These are phyloP conservation scores for Podaxis rugospora DNA, from an alignment of 768 basidiomycete species.

Conservation along the genomic window DNA sequence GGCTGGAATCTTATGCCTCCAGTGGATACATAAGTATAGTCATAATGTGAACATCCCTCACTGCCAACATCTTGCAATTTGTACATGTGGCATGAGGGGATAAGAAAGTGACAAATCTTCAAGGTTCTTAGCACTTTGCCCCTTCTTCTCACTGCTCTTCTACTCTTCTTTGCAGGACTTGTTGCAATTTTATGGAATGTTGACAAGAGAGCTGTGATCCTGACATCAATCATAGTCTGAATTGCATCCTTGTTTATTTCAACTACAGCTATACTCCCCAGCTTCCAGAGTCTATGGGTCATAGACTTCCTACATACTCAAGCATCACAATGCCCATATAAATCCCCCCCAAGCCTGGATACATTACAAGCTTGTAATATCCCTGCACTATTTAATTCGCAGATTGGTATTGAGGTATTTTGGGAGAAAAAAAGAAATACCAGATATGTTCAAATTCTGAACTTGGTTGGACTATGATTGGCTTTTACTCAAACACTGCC, in stretches of 20 bases:
- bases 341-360: background rate
- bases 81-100: constrained; percentile 16
- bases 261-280: constrained; percentile 12
- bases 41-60: constrained; percentile 7
- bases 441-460: background rate
- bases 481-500: background rate
- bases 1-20: constrained; percentile 15
- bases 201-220: constrained; percentile 8
- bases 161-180: constrained; percentile 18
- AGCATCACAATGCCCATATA: background rate
- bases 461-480: background rate
- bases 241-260: constrained; percentile 10
- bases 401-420: background rate
- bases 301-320: background rate
- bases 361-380: background rate
- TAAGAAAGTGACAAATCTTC: constrained; percentile 15
- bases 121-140: constrained; percentile 11
- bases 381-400: background rate
- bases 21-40: constrained; percentile 19
- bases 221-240: constrained; percentile 1
- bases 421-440: too few relatives aligned
- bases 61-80: constrained; percentile 5
- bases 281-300: constrained; percentile 6
- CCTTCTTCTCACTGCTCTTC: constrained; percentile 12
- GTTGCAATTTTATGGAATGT: constrained; percentile 14